A percentile compares a stretch with the other conserved stretches of the same genome.
Evolutionary conservation across 495 filamentous ascomycete genomes (phyloP).

Genomic region (Baudoinia panamericana): DNA sequence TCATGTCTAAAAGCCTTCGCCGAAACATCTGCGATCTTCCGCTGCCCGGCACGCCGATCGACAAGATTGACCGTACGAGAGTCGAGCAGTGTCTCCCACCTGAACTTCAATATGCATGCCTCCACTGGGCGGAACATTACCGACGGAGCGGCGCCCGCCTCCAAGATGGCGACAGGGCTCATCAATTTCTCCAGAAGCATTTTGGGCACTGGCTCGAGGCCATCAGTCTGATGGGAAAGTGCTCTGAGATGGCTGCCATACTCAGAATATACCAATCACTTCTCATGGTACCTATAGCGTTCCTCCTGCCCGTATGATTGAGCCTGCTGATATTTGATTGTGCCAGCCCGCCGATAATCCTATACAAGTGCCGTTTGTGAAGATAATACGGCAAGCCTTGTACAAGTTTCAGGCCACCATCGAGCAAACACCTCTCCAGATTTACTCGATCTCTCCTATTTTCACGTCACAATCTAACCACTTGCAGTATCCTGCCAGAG

Average conservation of each 20-base stretch:
- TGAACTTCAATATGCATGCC: constrained; percentile 26
- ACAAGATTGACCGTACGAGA: constrained; percentile 1
- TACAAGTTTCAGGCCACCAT: constrained; percentile 13
- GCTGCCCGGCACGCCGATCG: constrained; percentile 4
- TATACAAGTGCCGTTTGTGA: constrained; percentile 19
- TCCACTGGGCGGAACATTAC: constrained; percentile 26
- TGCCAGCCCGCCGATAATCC: neutral
- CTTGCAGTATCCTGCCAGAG: too few relatives aligned
- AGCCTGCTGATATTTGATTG: neutral
- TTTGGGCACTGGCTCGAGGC: constrained; percentile 24
- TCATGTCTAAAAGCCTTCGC: constrained; percentile 13
- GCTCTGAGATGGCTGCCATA: constrained; percentile 8
- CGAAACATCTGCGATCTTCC: constrained; percentile 12
- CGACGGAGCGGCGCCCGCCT: constrained; percentile 9
- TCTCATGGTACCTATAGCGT: too few relatives aligned
- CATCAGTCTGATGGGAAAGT: constrained; percentile 10
- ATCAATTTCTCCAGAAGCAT: constrained; percentile 16
- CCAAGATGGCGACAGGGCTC: constrained; percentile 14
- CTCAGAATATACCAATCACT: constrained; percentile 6
- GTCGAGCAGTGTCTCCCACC: constrained; percentile 5
- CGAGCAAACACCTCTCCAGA: constrained; percentile 24
- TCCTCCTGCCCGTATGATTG: neutral
- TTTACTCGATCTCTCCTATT: constrained; percentile 11
- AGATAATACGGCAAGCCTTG: constrained; percentile 28
- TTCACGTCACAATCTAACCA: neutral